phyloP scores from a whole-genome alignment of 1,139 yeast species.

The Candida sanyaensis region DNA sequence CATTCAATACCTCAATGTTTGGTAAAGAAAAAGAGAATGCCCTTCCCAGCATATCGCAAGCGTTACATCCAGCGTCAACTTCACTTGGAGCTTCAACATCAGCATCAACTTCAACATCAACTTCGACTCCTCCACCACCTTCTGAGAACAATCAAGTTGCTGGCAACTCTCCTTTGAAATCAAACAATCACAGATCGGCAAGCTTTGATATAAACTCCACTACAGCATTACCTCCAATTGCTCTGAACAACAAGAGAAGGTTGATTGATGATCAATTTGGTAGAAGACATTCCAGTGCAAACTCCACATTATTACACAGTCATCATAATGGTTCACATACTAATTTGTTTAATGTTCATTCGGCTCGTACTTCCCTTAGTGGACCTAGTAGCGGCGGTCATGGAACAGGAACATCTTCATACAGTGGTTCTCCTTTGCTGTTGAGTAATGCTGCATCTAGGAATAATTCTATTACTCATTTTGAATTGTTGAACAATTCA shows the following conservation, averaged over 20 bases:
- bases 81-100: slow-evolving; percentile 7
- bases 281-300: slow-evolving; percentile 33
- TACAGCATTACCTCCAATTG: slow-evolving; percentile 23
- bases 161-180: slow-evolving; percentile 9
- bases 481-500: slow-evolving; percentile 27
- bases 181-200: slow-evolving; percentile 25
- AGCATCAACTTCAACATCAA: slow-evolving; percentile 6
- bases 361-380: slow-evolving; percentile 8
- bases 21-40: slow-evolving; percentile 16
- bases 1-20: slow-evolving; percentile 46
- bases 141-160: slow-evolving; percentile 8
- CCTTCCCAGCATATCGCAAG: slow-evolving; percentile 6
- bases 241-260: slow-evolving; percentile 25
- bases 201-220: slow-evolving; percentile 31
- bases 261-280: slow-evolving; percentile 28
- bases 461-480: slow-evolving; percentile 38
- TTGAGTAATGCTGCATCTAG: slow-evolving; percentile 32
- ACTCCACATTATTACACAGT: slow-evolving; percentile 17
- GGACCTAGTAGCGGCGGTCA: slow-evolving; percentile 10
- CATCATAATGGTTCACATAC: slow-evolving; percentile 20
- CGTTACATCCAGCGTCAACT: slow-evolving; percentile 7
- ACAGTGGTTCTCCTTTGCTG: slow-evolving; percentile 33
- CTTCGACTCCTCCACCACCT: slow-evolving; percentile 12
- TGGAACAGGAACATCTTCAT: slow-evolving; percentile 28
- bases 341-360: slow-evolving; percentile 15